Conservation (phyloP, 1,284 basidiomycete genomes). For the Ustilago shanxiensis region DNA sequence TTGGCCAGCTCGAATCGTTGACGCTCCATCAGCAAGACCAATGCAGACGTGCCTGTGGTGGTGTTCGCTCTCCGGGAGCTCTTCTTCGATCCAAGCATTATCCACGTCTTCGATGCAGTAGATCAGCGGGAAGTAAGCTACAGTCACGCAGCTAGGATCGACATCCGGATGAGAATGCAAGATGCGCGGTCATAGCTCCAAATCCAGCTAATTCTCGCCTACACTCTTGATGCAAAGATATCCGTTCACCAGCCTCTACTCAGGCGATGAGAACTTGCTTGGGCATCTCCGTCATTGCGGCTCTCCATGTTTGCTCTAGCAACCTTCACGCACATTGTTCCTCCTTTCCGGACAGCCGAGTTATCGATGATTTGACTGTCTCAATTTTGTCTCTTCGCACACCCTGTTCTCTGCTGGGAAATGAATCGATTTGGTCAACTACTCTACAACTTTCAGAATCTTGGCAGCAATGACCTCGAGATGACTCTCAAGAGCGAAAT, state of each 20-base stretch:
- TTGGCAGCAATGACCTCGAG: too few relatives aligned
- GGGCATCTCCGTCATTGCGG: too few relatives aligned
- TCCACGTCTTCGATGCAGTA: constrained; percentile 42
- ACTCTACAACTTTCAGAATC: too few relatives aligned
- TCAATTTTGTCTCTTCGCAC: too few relatives aligned
- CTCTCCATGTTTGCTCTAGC: too few relatives aligned
- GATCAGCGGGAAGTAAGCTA: constrained; percentile 26
- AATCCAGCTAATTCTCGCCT: constrained; percentile 12
- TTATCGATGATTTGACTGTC: too few relatives aligned
- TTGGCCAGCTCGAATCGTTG: background rate
- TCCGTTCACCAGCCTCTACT: constrained; percentile 2
- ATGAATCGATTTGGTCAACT: too few relatives aligned
- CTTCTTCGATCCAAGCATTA: constrained; percentile 27
- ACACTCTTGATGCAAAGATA: constrained; percentile 10
- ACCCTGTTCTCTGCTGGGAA: too few relatives aligned
- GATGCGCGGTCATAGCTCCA: constrained; percentile 20
- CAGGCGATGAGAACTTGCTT: constrained; percentile 6
- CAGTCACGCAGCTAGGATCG: constrained; percentile 17
- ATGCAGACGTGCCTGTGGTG: constrained; percentile 39
- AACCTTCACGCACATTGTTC: too few relatives aligned
- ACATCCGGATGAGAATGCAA: constrained; percentile 26
- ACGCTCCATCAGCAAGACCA: background rate
- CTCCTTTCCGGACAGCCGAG: too few relatives aligned
- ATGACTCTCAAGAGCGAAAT: too few relatives aligned
- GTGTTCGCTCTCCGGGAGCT: constrained; percentile 29